phyloP scores from a whole-genome alignment of 2,329 filamentous ascomycete genomes.

The Ophiocordyceps camponoti-rufipedis region DNA sequence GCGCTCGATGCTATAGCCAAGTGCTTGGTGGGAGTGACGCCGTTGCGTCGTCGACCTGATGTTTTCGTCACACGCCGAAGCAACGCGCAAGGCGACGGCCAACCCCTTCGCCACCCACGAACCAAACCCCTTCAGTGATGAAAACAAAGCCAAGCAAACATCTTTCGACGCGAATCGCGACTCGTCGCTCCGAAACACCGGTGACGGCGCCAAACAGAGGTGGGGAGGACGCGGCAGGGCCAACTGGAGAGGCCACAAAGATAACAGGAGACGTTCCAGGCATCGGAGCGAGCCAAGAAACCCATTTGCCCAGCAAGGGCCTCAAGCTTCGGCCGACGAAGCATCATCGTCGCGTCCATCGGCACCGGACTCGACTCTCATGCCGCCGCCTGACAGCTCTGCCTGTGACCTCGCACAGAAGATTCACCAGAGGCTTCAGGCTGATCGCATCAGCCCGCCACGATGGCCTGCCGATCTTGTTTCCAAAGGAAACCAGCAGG shows the following conservation, averaged over 20 bases:
- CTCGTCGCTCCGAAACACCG: constrained; percentile 8
- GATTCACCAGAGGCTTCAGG: constrained; percentile 33
- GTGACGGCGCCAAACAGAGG: constrained; percentile 3
- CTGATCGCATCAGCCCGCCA: constrained; percentile 34
- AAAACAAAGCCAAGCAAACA: constrained; percentile 9
- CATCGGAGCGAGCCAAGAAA: constrained; percentile 2
- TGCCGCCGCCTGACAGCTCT: background rate
- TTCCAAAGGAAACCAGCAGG: constrained; percentile 27
- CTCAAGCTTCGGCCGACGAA: background rate
- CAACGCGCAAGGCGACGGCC: constrained; percentile 16
- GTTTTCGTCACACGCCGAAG: constrained; percentile 18
- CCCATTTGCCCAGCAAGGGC: background rate
- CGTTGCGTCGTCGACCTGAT: constrained; percentile 22
- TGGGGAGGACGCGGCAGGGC: constrained; percentile 5
- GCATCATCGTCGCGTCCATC: background rate
- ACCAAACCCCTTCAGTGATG: constrained; percentile 1
- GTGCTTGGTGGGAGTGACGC: constrained; percentile 18
- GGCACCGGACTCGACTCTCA: background rate
- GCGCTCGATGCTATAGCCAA: constrained; percentile 13
- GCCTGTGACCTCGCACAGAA: constrained; percentile 26
- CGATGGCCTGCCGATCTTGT: constrained; percentile 37
- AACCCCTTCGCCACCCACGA: constrained; percentile 15
- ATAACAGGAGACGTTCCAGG: constrained; percentile 1
- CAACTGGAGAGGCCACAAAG: constrained; percentile 7
- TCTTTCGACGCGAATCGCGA: constrained; percentile 4